A percentile compares a stretch with the other conserved stretches of the same genome.
phyloP scores from a whole-genome alignment of 202 grass and related monocot genomes.

The Schoenoplectus tabernaemontani region DNA sequence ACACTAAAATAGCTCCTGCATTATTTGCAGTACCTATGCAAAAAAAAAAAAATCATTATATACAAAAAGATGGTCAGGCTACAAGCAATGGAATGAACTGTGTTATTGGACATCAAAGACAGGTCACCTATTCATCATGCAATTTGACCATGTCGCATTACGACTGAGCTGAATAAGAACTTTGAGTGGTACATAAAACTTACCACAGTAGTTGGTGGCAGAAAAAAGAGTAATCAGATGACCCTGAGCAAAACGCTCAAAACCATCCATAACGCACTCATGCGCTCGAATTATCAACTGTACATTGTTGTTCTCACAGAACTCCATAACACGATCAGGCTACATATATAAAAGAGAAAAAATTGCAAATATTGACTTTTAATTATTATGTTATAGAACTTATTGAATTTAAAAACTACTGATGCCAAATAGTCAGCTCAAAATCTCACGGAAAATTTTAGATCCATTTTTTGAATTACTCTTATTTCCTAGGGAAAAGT shows the following conservation, averaged over 20 bases:
- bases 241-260: slow-evolving; percentile 97
- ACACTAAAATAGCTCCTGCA: slow-evolving; percentile 91
- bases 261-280: slow-evolving; percentile 99
- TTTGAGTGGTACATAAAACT: slow-evolving; percentile 6
- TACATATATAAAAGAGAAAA: slow-evolving; percentile 22
- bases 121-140: not conserved
- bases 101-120: not conserved
- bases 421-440: not conserved
- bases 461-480: not conserved
- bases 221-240: slow-evolving; percentile 99
- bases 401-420: not conserved
- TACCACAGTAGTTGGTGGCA: slow-evolving; percentile 97
- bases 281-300: slow-evolving; percentile 96
- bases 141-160: not conserved
- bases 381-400: not conserved
- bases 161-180: not conserved
- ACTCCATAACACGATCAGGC: slow-evolving; percentile 99
- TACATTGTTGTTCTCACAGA: slow-evolving; percentile 96
- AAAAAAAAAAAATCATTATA: not conserved
- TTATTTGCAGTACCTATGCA: slow-evolving; percentile 88
- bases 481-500: not conserved
- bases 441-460: not conserved
- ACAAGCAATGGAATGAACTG: not conserved
- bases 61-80: not conserved
- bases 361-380: not conserved